phyloP scores from a whole-genome alignment of 345 rosid species.

The Luvunga scandens region DNA sequence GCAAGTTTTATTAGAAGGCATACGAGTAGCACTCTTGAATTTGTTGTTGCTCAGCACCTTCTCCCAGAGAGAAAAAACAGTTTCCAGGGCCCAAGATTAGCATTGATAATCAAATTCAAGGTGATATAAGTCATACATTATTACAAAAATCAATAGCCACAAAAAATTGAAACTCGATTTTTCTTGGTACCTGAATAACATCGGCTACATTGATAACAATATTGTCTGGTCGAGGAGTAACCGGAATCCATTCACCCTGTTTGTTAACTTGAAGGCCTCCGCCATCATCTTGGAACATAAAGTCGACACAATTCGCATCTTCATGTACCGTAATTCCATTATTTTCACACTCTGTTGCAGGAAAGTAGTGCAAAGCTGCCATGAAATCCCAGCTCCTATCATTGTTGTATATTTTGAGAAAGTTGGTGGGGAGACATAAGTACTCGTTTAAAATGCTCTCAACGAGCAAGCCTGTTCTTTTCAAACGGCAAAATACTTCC shows the following conservation, averaged over 20 bases:
- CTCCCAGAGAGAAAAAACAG: background rate
- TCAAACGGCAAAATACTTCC: slow-evolving; percentile 30
- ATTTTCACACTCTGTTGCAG: slow-evolving; percentile 36
- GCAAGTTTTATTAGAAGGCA: slow-evolving; percentile 49
- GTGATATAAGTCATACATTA: too few relatives aligned
- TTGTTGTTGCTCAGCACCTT: slow-evolving; percentile 59
- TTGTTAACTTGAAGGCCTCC: slow-evolving; percentile 47
- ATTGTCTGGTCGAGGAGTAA: slow-evolving; percentile 22
- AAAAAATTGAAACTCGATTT: background rate
- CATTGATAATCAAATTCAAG: too few relatives aligned
- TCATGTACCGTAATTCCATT: slow-evolving; percentile 46
- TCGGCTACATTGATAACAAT: slow-evolving; percentile 49
- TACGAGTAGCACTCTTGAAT: slow-evolving; percentile 55
- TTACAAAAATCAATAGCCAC: too few relatives aligned
- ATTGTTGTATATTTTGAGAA: slow-evolving; percentile 38
- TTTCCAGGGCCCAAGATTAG: too few relatives aligned
- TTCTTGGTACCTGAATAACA: slow-evolving; percentile 38
- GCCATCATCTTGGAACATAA: slow-evolving; percentile 48
- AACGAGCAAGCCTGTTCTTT: slow-evolving; percentile 25
- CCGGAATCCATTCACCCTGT: slow-evolving; percentile 46
- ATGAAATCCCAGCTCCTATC: slow-evolving; percentile 63
- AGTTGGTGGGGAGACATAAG: slow-evolving; percentile 44
- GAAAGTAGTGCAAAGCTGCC: slow-evolving; percentile 37
- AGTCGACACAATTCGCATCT: slow-evolving; percentile 46
- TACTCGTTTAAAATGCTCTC: slow-evolving; percentile 43